Evolutionary conservation across 257 asterid genomes (phyloP), one percentile per base, ranked within the genome.

Genomic region (Eustoma russellianum): DNA sequence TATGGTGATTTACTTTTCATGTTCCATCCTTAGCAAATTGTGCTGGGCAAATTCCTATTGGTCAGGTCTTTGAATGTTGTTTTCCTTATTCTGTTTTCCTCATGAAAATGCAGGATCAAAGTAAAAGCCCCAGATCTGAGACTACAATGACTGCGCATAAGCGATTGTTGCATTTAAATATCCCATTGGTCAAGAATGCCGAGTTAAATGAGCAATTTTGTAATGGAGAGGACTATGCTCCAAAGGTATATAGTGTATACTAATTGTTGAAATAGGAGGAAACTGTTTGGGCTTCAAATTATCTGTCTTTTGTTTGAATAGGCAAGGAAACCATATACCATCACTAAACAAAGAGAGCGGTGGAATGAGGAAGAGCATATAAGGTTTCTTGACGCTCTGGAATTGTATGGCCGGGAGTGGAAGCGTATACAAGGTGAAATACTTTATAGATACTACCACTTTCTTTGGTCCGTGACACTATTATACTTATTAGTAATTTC

Each of bases 341-440:
- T 89, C 19, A 77, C 86, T 2, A 89, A 89, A 64, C 94, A 83
- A 67, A 69, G 95, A 70, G 93, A 89, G 28, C 77, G 81, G 69
- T 89, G 97, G 97, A 81, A 84, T 2, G 85, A 80, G 70, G 93
- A 85, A 48, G 97, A 89, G 62, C 97, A 89, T 59, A 75, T 70
- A 17, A 77, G 80, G 75, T 89, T 89, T 64, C 63, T 89, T 41
- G 94, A 89, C 66, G 95, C 97, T 51, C 59, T 89, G 52, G 79
- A 79, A 79, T 54, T 89, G 5, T 76, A 85, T 56, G 97, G 95
- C 17, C 97, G 97, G 59, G 85, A 85, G 52, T 89, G 97, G 97
- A 85, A 87, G 52, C 88, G 77, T 57, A 89, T 85, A 50, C 87
- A 89, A 83, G 95, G 97, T 88, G 70, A 51, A 76, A 72, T 12